Base-by-base conservation (phyloP, 208 protist species). In the Balamuthia mandrillaris region DNA sequence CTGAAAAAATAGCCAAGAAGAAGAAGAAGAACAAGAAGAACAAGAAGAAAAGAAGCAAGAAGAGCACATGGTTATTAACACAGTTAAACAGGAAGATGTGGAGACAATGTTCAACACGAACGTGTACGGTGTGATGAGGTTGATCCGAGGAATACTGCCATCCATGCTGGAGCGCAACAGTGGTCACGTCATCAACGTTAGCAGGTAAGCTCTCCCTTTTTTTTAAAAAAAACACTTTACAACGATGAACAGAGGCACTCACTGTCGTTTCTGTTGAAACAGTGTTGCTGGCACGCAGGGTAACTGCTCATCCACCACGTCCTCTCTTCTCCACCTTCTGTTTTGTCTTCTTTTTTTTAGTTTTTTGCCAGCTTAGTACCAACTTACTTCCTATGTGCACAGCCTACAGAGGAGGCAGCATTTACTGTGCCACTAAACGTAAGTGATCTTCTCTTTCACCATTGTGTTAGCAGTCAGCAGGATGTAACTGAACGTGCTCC, bases 371-470 rank as follows among this genome's bases (percentile, higher is more conserved):
- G 16, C 12, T 70, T 18, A 49, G 16, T n/a, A 70, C 47, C 21
- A 54, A 54, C 14, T 54, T 54, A n/a, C 24, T 27, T 41, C 16
- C 35, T 75, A 31, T 10, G n/a, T 52, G 6, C 44, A 24, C 54
- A 44, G 51, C 74, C 4, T 81, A 81, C 74, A 58, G 42, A 35
- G 54, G 47, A 7, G 74, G 74, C 10, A 61, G 47, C 45, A 63
- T 81, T 24, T 81, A 81, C 54, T 81, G 74, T 33, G 74, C 74
- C 35, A 37, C 51, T 33, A 81, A 81, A 33, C 74, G 65, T 74
- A 74, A 35, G 3, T 35, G 35, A 21, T 35, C 21, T 37, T 18
- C n/a, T 9, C n/a, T 6, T 44, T 16, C 9, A 27, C 14, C 14
- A 21, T 33, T 33, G 7, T 18, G 33, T 66, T 35, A 7, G 21